phyloP scores from a whole-genome alignment of 148 eudicot species.

The Heliosperma pusillum region DNA sequence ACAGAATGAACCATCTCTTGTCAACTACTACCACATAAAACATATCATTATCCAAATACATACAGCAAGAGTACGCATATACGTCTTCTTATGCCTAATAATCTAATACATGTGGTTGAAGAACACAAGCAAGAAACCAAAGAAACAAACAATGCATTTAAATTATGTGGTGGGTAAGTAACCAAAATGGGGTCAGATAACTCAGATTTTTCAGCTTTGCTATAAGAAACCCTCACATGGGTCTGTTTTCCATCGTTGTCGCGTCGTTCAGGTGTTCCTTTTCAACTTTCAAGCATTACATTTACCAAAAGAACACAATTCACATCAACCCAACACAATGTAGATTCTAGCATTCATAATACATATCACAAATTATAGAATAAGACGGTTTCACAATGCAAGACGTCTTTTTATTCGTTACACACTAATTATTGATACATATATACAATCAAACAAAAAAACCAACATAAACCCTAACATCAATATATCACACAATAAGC shows the following conservation, averaged over 20 bases:
- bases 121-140: conserved; percentile 6
- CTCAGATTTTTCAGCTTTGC: background rate
- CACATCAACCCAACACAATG: no score
- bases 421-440: background rate
- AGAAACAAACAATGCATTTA: conserved; percentile 7
- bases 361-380: no score
- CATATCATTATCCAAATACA: background rate
- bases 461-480: no score
- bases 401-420: no score
- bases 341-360: background rate
- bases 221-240: conserved; percentile 19
- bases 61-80: background rate
- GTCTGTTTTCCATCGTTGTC: conserved; percentile 4
- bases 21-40: background rate
- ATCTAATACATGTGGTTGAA: conserved; percentile 8
- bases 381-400: no score
- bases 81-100: conserved; percentile 7
- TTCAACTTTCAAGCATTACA: background rate
- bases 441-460: background rate
- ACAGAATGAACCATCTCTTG: background rate
- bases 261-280: background rate
- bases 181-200: conserved; percentile 3
- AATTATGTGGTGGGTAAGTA: background rate
- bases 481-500: no score
- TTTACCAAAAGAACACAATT: background rate